Percentiles rank a stretch among this genome's conserved stretches.
These are phyloP conservation scores for Flaveria linearis DNA, from an alignment of 129 eudicot genomes.

Conservation along the genomic window DNA sequence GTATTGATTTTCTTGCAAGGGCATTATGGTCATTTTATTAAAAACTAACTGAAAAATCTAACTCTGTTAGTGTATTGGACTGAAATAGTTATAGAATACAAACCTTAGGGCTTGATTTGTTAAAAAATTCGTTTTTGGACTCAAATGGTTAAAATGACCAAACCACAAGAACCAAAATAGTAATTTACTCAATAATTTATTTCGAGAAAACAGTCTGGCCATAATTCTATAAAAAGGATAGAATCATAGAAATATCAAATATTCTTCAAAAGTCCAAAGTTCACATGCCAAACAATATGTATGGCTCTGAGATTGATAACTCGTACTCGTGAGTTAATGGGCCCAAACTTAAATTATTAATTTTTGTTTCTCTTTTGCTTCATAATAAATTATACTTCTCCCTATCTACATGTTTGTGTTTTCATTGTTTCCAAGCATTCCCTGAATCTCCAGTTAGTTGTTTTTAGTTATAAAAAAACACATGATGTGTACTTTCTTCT, in stretches of 20 bases:
- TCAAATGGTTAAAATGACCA: too few species aligned
- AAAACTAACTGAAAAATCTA: too few species aligned
- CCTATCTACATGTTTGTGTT: slow-evolving; percentile 4
- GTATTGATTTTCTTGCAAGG: too few species aligned
- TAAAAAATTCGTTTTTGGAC: too few species aligned
- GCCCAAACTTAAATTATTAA: slow-evolving; percentile 25
- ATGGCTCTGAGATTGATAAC: slow-evolving; percentile 19
- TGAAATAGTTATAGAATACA: too few species aligned
- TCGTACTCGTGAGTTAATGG: slow-evolving; percentile 34
- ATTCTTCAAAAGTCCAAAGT: slow-evolving; percentile 17
- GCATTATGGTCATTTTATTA: too few species aligned
- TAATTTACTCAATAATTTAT: too few species aligned
- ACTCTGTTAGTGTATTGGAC: too few species aligned
- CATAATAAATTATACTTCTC: background rate
- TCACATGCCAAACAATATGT: slow-evolving; percentile 31
- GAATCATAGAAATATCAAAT: background rate
- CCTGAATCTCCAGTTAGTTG: slow-evolving; percentile 9
- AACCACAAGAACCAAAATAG: too few species aligned
- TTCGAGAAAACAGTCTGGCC: too few species aligned
- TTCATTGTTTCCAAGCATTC: slow-evolving; percentile 13
- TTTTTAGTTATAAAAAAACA: slow-evolving; percentile 9
- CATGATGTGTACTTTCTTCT: too few species aligned
- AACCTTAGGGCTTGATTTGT: too few species aligned
- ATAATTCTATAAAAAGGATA: slow-evolving; percentile 4
- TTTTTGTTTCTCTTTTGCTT: slow-evolving; percentile 12